A percentile compares a stretch with the other conserved stretches of the same genome.
Evolutionary conservation across 108 stramenopile species (phyloP).

Genomic region (Epipyxis sp.): DNA sequence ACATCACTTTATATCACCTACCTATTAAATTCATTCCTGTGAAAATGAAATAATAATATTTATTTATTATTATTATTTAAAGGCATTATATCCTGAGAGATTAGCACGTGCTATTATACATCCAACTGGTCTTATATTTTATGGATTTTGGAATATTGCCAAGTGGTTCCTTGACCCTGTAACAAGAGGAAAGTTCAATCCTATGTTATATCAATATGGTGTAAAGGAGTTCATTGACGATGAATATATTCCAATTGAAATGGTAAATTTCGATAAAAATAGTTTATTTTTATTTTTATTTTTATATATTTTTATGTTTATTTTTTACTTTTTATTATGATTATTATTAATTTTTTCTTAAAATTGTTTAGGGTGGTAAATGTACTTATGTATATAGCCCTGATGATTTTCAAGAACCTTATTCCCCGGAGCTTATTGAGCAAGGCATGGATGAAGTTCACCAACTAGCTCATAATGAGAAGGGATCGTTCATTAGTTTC

Average conservation of each 20-base stretch:
- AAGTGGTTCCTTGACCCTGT: constrained; percentile 35
- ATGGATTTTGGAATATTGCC: background rate
- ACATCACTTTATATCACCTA: too few relatives aligned
- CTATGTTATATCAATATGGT: constrained; percentile 13
- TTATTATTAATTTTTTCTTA: too few relatives aligned
- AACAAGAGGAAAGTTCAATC: background rate
- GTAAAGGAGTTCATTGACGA: constrained; percentile 28
- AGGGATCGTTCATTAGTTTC: too few relatives aligned
- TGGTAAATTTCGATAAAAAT: too few relatives aligned
- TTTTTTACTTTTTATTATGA: too few relatives aligned
- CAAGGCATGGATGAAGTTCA: too few relatives aligned
- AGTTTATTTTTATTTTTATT: too few relatives aligned
- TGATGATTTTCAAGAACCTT: background rate
- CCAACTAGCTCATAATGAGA: too few relatives aligned
- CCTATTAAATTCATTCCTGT: background rate
- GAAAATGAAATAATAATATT: too few relatives aligned
- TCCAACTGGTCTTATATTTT: constrained; percentile 27
- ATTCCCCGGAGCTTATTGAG: background rate
- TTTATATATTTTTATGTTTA: too few relatives aligned
- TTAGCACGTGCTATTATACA: constrained; percentile 16
- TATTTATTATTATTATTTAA: background rate
- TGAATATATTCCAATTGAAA: constrained; percentile 11
- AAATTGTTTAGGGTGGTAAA: too few relatives aligned
- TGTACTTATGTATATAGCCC: background rate
- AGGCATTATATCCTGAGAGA: constrained; percentile 17